Evolutionary conservation across 768 basidiomycete genomes (phyloP).

Genomic region (Pholiota microspora): DNA sequence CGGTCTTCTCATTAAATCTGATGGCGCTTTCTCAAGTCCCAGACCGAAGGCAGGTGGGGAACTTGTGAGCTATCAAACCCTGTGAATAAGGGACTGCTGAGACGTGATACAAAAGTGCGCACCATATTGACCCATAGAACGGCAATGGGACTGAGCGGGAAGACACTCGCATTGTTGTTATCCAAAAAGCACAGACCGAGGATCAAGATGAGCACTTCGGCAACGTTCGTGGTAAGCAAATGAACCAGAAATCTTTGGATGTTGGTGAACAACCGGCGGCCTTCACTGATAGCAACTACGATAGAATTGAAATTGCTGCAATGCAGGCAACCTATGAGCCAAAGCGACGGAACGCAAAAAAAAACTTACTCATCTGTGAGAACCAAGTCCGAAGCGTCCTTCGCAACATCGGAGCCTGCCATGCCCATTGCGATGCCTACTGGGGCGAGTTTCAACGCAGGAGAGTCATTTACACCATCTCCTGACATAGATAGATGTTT

Average conservation of each 20-base stretch:
- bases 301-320: constrained; percentile 57
- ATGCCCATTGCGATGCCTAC: constrained; percentile 61
- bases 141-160: constrained; percentile 53
- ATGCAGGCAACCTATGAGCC: too few relatives aligned
- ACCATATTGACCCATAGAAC: constrained; percentile 56
- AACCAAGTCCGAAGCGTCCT: constrained; percentile 53
- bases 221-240: constrained; percentile 51
- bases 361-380: constrained; percentile 48
- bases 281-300: constrained; percentile 54
- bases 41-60: constrained; percentile 57
- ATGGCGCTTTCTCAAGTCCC: constrained; percentile 47
- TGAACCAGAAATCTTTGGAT: constrained; percentile 56
- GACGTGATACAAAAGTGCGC: neutral
- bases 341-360: neutral
- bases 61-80: constrained; percentile 30
- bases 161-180: constrained; percentile 42
- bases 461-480: constrained; percentile 59
- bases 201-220: constrained; percentile 51
- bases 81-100: neutral
- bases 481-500: constrained; percentile 56
- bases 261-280: constrained; percentile 56
- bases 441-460: constrained; percentile 52
- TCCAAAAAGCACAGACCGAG: constrained; percentile 59
- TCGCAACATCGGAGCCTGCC: constrained; percentile 54
- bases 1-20: constrained; percentile 47